These are phyloP conservation scores for Bipolaris cookei DNA, from an alignment of 2,329 filamentous ascomycete species.

Conservation along the genomic window DNA sequence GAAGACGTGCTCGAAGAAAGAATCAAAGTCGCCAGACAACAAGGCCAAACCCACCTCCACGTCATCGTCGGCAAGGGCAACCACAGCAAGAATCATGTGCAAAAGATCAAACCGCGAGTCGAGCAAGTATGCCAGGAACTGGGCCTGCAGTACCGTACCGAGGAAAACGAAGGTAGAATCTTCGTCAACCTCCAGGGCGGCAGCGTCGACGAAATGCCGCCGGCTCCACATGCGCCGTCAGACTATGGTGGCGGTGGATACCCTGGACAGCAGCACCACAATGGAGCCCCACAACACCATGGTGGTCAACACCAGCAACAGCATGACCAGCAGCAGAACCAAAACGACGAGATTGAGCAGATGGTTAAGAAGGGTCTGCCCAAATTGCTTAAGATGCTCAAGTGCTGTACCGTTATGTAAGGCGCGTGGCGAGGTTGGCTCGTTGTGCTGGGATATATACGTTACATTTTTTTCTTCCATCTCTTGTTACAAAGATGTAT, in stretches of 20 bases:
- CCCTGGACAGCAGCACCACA: slow-evolving; percentile 53
- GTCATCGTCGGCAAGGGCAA: slow-evolving; percentile 97
- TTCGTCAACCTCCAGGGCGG: slow-evolving; percentile 85
- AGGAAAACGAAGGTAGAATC: slow-evolving; percentile 88
- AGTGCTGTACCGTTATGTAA: slow-evolving; percentile 78
- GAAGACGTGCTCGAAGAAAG: slow-evolving; percentile 87
- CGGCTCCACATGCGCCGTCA: slow-evolving; percentile 49
- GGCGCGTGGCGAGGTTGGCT: not conserved
- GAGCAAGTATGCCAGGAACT: slow-evolving; percentile 85
- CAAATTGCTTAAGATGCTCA: slow-evolving; percentile 66
- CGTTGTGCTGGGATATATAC: no score
- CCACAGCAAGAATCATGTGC: slow-evolving; percentile 79
- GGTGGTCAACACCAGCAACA: slow-evolving; percentile 44
- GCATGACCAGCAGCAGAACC: slow-evolving; percentile 42
- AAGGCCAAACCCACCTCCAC: slow-evolving; percentile 82
- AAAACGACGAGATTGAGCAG: slow-evolving; percentile 64
- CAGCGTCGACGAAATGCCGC: slow-evolving; percentile 51
- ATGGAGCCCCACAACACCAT: slow-evolving; percentile 50
- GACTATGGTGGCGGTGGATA: slow-evolving; percentile 45
- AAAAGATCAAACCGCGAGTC: slow-evolving; percentile 95
- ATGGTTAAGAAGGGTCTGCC: slow-evolving; percentile 66
- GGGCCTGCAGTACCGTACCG: slow-evolving; percentile 81
- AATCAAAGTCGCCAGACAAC: slow-evolving; percentile 75
- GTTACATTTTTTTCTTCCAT: no score
- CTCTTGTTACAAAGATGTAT: no score